Conservation (phyloP, 331 rosid species). For the Spiraea crenata region DNA sequence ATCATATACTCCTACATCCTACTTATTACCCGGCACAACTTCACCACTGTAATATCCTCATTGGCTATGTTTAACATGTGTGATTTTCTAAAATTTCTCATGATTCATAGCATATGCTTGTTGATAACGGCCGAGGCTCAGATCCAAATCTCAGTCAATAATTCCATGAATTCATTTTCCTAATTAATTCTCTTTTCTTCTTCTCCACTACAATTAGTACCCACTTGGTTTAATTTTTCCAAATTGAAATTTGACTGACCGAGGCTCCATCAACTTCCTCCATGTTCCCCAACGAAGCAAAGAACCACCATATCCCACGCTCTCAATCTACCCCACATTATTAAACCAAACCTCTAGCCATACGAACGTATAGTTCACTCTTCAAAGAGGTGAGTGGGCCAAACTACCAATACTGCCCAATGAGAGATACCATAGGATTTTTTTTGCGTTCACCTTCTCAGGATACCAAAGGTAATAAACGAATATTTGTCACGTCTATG, state of each 20-base stretch:
- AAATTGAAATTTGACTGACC: slow-evolving; percentile 11
- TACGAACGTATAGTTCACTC: background rate
- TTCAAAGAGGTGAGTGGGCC: background rate
- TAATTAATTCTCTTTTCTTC: slow-evolving; percentile 18
- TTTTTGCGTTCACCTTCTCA: background rate
- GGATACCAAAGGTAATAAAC: too few relatives aligned
- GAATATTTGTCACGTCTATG: too few relatives aligned
- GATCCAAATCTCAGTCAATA: slow-evolving; percentile 48
- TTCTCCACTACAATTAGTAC: background rate
- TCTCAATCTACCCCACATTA: slow-evolving; percentile 2
- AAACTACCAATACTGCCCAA: background rate
- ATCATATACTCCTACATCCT: too few relatives aligned
- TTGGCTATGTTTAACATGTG: too few relatives aligned
- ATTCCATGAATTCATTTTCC: slow-evolving; percentile 27
- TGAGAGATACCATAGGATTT: slow-evolving; percentile 14
- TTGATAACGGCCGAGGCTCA: slow-evolving; percentile 11
- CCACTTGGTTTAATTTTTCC: background rate
- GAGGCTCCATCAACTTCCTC: slow-evolving; percentile 27
- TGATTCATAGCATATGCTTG: background rate
- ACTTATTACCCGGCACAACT: too few relatives aligned
- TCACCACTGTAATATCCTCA: too few relatives aligned
- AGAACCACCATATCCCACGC: background rate
- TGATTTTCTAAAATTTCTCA: background rate
- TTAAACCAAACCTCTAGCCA: background rate
- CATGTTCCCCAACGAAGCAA: too few relatives aligned